These are phyloP conservation scores for Blastobotrys illinoisensis DNA, from an alignment of 1,139 yeast genomes.

Conservation along the genomic window DNA sequence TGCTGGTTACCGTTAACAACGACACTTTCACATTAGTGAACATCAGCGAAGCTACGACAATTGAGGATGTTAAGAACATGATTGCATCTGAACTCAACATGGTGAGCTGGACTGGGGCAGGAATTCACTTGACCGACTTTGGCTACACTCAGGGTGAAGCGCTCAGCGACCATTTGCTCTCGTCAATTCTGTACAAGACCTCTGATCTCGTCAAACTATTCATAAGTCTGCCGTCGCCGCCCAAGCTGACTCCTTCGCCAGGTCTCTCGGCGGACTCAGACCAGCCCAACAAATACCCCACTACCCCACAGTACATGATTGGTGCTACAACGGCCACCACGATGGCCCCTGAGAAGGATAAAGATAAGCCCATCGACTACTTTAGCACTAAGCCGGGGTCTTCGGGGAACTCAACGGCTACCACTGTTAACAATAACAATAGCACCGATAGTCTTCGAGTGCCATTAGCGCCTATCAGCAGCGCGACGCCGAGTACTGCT, in stretches of 20 bases:
- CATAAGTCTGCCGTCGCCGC: conserved; percentile 14
- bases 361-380: neutral
- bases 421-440: neutral
- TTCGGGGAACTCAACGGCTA: neutral
- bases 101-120: conserved; percentile 38
- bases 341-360: neutral
- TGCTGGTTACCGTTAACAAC: conserved; percentile 61
- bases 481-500: conserved; percentile 3
- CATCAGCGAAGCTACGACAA: conserved; percentile 30
- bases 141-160: conserved; percentile 59
- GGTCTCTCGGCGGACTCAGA: conserved; percentile 17
- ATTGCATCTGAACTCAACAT: conserved; percentile 41
- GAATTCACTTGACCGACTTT: conserved; percentile 69
- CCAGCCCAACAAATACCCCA: conserved; percentile 18
- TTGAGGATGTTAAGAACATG: conserved; percentile 36
- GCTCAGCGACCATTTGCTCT: conserved; percentile 47
- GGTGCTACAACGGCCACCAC: conserved; percentile 6
- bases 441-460: neutral
- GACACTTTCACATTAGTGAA: conserved; percentile 46
- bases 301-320: conserved; percentile 29
- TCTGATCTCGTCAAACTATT: conserved; percentile 27
- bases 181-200: conserved; percentile 24
- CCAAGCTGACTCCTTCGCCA: conserved; percentile 15
- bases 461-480: neutral
- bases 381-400: neutral